Conservation (phyloP, 2,329 filamentous ascomycete genomes). For the Cytospora piceae region DNA sequence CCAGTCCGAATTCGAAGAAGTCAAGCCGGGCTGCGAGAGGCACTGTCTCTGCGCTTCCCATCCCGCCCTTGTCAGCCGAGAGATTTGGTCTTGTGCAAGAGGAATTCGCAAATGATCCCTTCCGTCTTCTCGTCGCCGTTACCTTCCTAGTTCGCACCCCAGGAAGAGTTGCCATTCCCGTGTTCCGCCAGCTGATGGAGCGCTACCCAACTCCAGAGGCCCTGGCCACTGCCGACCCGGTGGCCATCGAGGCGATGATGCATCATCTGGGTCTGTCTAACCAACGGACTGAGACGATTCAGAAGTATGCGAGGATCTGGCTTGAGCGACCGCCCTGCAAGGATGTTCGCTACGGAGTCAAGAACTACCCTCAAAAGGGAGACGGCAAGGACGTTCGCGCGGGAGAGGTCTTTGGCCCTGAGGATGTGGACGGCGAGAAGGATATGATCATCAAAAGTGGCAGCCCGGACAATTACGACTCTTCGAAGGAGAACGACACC, state of each 20-base stretch:
- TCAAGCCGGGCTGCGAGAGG: constrained; percentile 45
- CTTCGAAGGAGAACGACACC: constrained; percentile 31
- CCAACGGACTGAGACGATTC: constrained; percentile 68
- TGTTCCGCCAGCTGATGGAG: constrained; percentile 70
- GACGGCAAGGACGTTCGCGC: constrained; percentile 38
- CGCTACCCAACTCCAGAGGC: constrained; percentile 68
- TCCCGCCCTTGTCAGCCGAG: constrained; percentile 66
- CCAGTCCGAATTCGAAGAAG: constrained; percentile 32
- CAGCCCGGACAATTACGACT: constrained; percentile 8
- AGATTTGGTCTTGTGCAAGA: constrained; percentile 85
- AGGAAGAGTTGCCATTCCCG: constrained; percentile 74
- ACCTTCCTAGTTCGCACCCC: constrained; percentile 84
- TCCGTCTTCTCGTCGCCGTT: constrained; percentile 78
- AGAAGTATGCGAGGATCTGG: constrained; percentile 73
- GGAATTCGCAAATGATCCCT: constrained; percentile 72
- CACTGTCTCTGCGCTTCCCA: constrained; percentile 60
- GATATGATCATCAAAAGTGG: background rate
- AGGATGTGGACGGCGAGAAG: constrained; percentile 29
- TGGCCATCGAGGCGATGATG: constrained; percentile 65
- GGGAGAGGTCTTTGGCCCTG: constrained; percentile 37
- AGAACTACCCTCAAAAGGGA: constrained; percentile 46
- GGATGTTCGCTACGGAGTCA: constrained; percentile 58
- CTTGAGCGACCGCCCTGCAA: constrained; percentile 62
- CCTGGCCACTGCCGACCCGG: constrained; percentile 60
- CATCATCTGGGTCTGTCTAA: constrained; percentile 71